A percentile compares a stretch with the other conserved stretches of the same genome.
These are phyloP conservation scores for Pneumocystis murina DNA, from an alignment of 1,139 yeast genomes.

Conservation along the genomic window DNA sequence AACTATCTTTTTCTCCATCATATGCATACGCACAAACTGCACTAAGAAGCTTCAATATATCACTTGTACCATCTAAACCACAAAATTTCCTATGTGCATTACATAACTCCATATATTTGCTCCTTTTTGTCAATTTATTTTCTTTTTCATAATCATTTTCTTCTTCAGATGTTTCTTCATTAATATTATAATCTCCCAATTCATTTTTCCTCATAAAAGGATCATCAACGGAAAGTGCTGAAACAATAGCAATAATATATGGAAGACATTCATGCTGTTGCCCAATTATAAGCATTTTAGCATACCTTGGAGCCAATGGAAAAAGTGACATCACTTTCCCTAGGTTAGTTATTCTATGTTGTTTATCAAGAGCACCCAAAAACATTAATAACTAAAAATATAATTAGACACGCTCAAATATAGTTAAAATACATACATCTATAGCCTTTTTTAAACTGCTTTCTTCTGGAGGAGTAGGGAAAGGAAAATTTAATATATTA, in stretches of 20 bases:
- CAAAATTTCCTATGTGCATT: slow-evolving; percentile 46
- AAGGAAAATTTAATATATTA: slow-evolving; percentile 80
- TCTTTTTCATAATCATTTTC: slow-evolving; percentile 17
- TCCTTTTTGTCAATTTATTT: slow-evolving; percentile 31
- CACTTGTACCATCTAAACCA: slow-evolving; percentile 55
- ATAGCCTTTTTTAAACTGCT: slow-evolving; percentile 49
- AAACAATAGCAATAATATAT: slow-evolving; percentile 75
- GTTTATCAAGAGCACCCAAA: slow-evolving; percentile 62
- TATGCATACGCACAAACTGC: slow-evolving; percentile 86
- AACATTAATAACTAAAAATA: slow-evolving; percentile 35
- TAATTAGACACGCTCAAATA: background rate
- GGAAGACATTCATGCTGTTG: slow-evolving; percentile 63
- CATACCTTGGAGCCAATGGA: slow-evolving; percentile 86
- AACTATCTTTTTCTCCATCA: slow-evolving; percentile 27
- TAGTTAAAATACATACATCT: slow-evolving; percentile 17
- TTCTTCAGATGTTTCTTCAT: slow-evolving; percentile 18
- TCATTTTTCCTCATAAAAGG: slow-evolving; percentile 25
- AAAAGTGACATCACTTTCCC: slow-evolving; percentile 80
- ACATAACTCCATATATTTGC: slow-evolving; percentile 35
- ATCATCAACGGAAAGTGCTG: slow-evolving; percentile 87
- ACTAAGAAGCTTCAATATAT: slow-evolving; percentile 58
- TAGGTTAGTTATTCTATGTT: slow-evolving; percentile 46
- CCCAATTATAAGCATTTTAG: slow-evolving; percentile 78
- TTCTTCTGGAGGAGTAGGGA: slow-evolving; percentile 85
- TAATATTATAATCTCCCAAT: slow-evolving; percentile 12